Evolutionary conservation across 495 filamentous ascomycete genomes (phyloP).

Genomic region (Xylaria castorea): DNA sequence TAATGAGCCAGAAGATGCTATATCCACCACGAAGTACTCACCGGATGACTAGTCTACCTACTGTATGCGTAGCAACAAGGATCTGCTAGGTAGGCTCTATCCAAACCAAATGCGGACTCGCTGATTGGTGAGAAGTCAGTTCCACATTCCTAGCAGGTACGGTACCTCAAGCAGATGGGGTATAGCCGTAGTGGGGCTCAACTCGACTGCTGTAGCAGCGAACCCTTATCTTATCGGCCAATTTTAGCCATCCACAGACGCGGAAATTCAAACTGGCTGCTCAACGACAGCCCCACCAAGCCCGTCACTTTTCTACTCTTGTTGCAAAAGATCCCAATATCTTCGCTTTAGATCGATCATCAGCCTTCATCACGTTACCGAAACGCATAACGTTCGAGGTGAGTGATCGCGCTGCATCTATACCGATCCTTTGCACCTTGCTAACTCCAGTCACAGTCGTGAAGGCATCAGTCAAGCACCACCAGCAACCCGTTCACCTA

Average conservation of each 20-base stretch:
- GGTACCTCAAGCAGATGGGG: no score
- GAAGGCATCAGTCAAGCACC: slow-evolving; percentile 51
- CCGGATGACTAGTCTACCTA: slow-evolving; percentile 30
- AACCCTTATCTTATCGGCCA: slow-evolving; percentile 31
- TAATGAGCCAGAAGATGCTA: slow-evolving; percentile 14
- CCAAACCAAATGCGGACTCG: neutral
- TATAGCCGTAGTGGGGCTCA: neutral
- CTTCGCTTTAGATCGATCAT: slow-evolving; percentile 16
- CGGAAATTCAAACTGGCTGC: slow-evolving; percentile 28
- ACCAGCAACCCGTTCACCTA: slow-evolving; percentile 18
- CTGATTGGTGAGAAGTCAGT: neutral
- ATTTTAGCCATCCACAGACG: slow-evolving; percentile 22
- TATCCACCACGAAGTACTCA: slow-evolving; percentile 15
- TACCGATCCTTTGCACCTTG: slow-evolving; percentile 83
- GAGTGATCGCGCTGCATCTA: slow-evolving; percentile 1
- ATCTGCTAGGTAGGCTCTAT: neutral
- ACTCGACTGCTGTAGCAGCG: neutral
- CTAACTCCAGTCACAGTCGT: slow-evolving; percentile 69
- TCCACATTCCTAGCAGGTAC: slow-evolving; percentile 4
- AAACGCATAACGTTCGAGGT: slow-evolving; percentile 40
- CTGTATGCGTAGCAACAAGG: neutral
- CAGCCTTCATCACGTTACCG: slow-evolving; percentile 31
- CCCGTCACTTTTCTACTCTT: slow-evolving; percentile 22
- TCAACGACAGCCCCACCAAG: slow-evolving; percentile 20
- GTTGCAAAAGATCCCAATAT: neutral